phyloP scores from a whole-genome alignment of 83 land plant genomes.

The Diphasiastrum complanatum region DNA sequence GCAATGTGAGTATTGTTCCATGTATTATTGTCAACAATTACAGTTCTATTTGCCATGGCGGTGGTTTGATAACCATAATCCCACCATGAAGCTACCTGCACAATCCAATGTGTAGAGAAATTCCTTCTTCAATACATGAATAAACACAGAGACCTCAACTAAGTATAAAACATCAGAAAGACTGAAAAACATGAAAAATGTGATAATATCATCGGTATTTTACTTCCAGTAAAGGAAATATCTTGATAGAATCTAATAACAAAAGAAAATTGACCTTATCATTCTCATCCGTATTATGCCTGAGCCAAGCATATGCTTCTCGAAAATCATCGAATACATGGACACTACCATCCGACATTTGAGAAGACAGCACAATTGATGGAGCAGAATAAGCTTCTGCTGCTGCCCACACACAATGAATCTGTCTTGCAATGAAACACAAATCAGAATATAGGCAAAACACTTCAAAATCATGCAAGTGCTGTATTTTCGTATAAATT shows the following conservation, averaged over 20 bases:
- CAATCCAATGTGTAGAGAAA: too few relatives aligned
- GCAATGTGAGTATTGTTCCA: slow-evolving; percentile 99
- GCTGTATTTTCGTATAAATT: too few relatives aligned
- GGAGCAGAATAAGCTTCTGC: slow-evolving; percentile 99
- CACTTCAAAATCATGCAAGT: too few relatives aligned
- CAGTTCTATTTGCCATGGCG: slow-evolving; percentile 98
- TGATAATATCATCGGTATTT: too few relatives aligned
- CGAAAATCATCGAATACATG: slow-evolving; percentile 99
- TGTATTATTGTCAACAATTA: slow-evolving; percentile 95
- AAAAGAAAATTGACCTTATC: slow-evolving; percentile 63
- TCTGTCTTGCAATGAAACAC: slow-evolving; percentile 39
- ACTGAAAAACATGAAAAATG: too few relatives aligned
- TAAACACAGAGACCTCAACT: too few relatives aligned
- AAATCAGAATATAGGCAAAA: neutral
- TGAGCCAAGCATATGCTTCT: slow-evolving; percentile 94
- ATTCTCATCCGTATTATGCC: slow-evolving; percentile 92
- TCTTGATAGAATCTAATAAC: neutral
- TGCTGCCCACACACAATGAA: slow-evolving; percentile 99
- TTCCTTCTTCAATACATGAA: too few relatives aligned
- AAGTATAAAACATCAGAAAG: too few relatives aligned
- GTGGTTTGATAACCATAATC: slow-evolving; percentile 99
- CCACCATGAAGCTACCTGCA: slow-evolving; percentile 99
- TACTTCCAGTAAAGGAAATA: neutral
- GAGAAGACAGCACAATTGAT: slow-evolving; percentile 92
- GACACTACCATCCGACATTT: slow-evolving; percentile 78